Conservation (phyloP, 2,329 filamentous ascomycete species). For the Colletotrichum sp. region DNA sequence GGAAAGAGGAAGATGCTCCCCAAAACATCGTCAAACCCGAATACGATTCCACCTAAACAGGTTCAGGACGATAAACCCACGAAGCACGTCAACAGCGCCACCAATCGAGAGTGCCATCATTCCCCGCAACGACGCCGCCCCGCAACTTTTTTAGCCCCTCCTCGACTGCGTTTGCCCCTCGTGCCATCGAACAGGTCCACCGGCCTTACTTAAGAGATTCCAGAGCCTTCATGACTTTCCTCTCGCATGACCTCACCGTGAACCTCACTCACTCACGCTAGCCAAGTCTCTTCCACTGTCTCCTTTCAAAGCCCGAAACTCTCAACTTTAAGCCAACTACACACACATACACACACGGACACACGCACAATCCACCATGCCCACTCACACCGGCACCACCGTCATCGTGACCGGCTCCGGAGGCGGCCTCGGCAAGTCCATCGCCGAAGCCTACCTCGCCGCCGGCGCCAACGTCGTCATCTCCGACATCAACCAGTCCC, state of each 20-base stretch:
- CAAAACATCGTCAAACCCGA: background rate
- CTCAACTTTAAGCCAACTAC: background rate
- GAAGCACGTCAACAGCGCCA: background rate
- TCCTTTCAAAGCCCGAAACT: background rate
- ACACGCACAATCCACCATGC: background rate
- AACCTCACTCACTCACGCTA: background rate
- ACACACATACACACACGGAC: background rate
- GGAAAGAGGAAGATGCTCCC: background rate
- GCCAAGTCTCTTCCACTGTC: background rate
- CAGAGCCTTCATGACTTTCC: background rate
- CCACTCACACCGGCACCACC: conserved; percentile 26
- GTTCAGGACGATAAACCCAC: background rate
- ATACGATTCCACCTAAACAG: background rate
- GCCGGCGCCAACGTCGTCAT: conserved; percentile 36
- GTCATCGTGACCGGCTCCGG: conserved; percentile 36
- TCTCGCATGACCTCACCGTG: background rate
- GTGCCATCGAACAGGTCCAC: background rate
- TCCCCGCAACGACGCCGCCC: background rate
- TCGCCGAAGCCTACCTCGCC: conserved; percentile 33
- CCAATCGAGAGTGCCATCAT: background rate
- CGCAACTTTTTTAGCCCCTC: background rate
- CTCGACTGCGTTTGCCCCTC: background rate
- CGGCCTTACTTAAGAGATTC: background rate
- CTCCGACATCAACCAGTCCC: conserved; percentile 33
- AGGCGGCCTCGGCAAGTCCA: conserved; percentile 35